A percentile compares a stretch with the other conserved stretches of the same genome.
Evolutionary conservation across 306 rosid genomes (phyloP).

Genomic region (Cicer judaicum): DNA sequence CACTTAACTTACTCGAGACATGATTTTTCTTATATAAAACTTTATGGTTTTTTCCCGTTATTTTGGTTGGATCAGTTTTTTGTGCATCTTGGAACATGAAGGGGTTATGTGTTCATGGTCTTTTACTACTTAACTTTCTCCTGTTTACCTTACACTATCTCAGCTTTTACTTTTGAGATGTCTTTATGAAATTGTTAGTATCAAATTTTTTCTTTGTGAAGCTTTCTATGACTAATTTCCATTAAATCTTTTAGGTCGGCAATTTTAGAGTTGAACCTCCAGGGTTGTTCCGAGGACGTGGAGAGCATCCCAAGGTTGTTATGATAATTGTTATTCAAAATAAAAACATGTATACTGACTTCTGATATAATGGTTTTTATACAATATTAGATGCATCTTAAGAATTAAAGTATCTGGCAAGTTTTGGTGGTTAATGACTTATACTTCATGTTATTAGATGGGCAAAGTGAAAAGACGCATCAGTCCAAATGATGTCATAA

Average conservation of each 20-base stretch:
- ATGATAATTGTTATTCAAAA: slow-evolving; percentile 32
- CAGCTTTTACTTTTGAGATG: slow-evolving; percentile 11
- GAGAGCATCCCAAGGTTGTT: slow-evolving; percentile 98
- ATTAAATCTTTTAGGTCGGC: slow-evolving; percentile 73
- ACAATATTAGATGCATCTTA: neutral
- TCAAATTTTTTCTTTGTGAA: slow-evolving; percentile 23
- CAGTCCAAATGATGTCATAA: slow-evolving; percentile 75
- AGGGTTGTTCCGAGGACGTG: slow-evolving; percentile 97
- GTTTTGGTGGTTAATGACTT: slow-evolving; percentile 26
- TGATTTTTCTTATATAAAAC: neutral
- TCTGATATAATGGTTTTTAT: slow-evolving; percentile 36
- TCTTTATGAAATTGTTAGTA: slow-evolving; percentile 15
- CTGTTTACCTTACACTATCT: slow-evolving; percentile 17
- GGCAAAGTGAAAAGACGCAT: slow-evolving; percentile 90
- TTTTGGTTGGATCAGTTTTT: slow-evolving; percentile 2
- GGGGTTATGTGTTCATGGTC: slow-evolving; percentile 24
- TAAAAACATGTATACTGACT: slow-evolving; percentile 10
- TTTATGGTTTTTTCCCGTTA: neutral
- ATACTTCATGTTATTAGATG: slow-evolving; percentile 63
- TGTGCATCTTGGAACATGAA: neutral
- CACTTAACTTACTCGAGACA: neutral
- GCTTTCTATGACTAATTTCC: slow-evolving; percentile 28
- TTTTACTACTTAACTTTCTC: neutral
- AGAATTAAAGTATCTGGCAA: slow-evolving; percentile 8
- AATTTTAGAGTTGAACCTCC: slow-evolving; percentile 99